Conservation (phyloP, 2,329 filamentous ascomycete species). For the Pseudogymnoascus sp. region DNA sequence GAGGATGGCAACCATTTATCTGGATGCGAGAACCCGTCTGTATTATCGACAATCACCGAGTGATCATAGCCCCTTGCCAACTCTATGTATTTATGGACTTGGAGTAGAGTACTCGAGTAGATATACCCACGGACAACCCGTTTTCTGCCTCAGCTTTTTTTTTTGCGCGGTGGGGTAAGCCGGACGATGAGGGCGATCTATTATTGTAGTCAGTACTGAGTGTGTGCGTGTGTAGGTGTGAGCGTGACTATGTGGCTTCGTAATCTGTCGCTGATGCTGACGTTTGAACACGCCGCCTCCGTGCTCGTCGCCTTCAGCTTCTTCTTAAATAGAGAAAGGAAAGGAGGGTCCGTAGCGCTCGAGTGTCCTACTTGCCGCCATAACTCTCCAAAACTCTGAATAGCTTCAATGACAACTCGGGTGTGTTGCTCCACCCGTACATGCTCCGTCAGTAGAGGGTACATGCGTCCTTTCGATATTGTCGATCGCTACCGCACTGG, state of each 20-base stretch:
- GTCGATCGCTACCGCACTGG: not conserved
- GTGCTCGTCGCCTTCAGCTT: not conserved
- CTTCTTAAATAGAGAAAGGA: not conserved
- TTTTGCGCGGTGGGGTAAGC: not conserved
- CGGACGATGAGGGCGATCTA: not conserved
- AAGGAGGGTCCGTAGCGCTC: not conserved
- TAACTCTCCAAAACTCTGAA: not conserved
- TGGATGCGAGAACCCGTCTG: not conserved
- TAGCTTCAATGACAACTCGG: conserved; percentile 5
- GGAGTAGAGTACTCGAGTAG: not conserved
- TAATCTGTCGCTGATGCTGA: not conserved
- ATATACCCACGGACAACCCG: not conserved
- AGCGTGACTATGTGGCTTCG: not conserved
- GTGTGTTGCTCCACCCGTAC: not conserved
- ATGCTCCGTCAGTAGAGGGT: not conserved
- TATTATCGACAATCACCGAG: not conserved
- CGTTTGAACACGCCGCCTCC: not conserved
- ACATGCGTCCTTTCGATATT: not conserved
- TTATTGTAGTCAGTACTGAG: not conserved
- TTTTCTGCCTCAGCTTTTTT: not conserved
- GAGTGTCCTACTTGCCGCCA: not conserved
- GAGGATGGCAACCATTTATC: not conserved
- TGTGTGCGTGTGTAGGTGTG: not conserved
- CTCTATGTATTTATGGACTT: not conserved
- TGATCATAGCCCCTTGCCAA: not conserved